These are phyloP conservation scores for Phytophthora sp. DNA, from an alignment of 352 stramenopile genomes.

Conservation along the genomic window DNA sequence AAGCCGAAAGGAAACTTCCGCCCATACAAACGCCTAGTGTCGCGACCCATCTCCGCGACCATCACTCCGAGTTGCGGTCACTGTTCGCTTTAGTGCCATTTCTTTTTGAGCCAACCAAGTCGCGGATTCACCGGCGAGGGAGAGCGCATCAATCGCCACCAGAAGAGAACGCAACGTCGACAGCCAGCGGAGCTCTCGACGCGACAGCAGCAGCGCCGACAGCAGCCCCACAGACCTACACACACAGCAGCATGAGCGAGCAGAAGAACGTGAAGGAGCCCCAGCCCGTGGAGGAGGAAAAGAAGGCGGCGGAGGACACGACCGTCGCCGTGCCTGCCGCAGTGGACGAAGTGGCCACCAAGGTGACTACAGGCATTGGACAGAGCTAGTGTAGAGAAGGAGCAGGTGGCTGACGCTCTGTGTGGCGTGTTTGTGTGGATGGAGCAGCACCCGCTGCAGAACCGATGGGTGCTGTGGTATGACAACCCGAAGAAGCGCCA, in stretches of 20 bases:
- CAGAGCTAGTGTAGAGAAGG: neutral
- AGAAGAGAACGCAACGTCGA: conserved; percentile 23
- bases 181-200: conserved; percentile 19
- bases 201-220: conserved; percentile 5
- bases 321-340: conserved; percentile 42
- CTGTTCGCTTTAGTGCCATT: conserved; percentile 25
- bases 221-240: conserved; percentile 6
- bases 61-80: conserved; percentile 6
- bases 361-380: conserved; percentile 38
- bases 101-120: conserved; percentile 41
- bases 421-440: conserved; percentile 15
- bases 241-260: conserved; percentile 46
- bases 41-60: neutral
- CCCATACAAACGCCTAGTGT: conserved; percentile 12
- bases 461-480: conserved; percentile 91
- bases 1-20: conserved; percentile 25
- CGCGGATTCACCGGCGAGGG: conserved; percentile 11
- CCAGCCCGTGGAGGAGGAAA: conserved; percentile 36
- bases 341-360: conserved; percentile 60
- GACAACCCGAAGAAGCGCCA: conserved; percentile 92
- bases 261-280: conserved; percentile 41
- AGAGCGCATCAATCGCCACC: conserved; percentile 29
- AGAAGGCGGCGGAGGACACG: conserved; percentile 34
- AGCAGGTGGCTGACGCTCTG: conserved; percentile 14
- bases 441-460: conserved; percentile 81